phyloP scores from a whole-genome alignment of 1,139 yeast genomes.

The Nadsonia starkeyi-henricii region DNA sequence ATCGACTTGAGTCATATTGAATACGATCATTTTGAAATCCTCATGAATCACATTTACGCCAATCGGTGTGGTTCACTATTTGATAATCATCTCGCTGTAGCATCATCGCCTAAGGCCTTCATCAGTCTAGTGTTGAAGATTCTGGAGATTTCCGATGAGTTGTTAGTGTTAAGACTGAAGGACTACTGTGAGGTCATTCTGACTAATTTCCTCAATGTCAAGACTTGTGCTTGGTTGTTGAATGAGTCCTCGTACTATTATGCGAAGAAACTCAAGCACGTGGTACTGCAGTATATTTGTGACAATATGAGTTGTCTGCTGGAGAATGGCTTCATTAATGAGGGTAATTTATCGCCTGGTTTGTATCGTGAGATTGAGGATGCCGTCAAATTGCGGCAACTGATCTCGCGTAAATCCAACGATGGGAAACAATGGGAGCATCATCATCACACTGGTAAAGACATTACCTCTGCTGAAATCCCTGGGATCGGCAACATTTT shows the following conservation, averaged over 20 bases:
- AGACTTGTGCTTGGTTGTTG: slow-evolving; percentile 46
- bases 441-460: slow-evolving; percentile 1
- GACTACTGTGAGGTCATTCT: slow-evolving; percentile 50
- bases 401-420: slow-evolving; percentile 20
- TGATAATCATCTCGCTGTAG: slow-evolving; percentile 22
- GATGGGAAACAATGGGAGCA: slow-evolving; percentile 7
- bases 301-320: slow-evolving; percentile 52
- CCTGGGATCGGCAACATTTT: slow-evolving; percentile 2
- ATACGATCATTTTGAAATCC: slow-evolving; percentile 32
- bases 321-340: slow-evolving; percentile 29
- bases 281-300: slow-evolving; percentile 56
- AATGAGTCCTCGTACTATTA: slow-evolving; percentile 38
- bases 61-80: slow-evolving; percentile 32
- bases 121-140: slow-evolving; percentile 45
- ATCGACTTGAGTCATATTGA: slow-evolving; percentile 36
- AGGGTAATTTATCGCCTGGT: neutral
- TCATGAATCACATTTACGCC: slow-evolving; percentile 50
- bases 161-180: slow-evolving; percentile 46
- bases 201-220: slow-evolving; percentile 42
- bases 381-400: slow-evolving; percentile 21
- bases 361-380: slow-evolving; percentile 11
- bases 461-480: slow-evolving; percentile 3
- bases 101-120: slow-evolving; percentile 30
- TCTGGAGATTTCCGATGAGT: slow-evolving; percentile 49
- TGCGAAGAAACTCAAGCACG: slow-evolving; percentile 42